Percentiles rank a stretch among this genome's conserved stretches.
Conservation (phyloP, 2,329 filamentous ascomycete species). For the Alternaria metachromatica region DNA sequence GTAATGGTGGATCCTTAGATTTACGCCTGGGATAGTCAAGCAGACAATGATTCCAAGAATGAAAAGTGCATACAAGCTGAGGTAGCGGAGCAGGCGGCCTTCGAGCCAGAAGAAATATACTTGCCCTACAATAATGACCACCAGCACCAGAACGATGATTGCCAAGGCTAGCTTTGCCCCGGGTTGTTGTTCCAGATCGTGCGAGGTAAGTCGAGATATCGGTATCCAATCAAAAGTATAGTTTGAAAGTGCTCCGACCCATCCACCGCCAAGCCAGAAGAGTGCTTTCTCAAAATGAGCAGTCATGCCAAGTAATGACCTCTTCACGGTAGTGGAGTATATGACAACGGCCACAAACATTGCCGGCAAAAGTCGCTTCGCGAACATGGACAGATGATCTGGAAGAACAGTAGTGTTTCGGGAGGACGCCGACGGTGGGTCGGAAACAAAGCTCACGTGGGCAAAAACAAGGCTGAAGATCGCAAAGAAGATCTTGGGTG, state of each 20-base stretch:
- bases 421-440: constrained; percentile 73
- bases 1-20: constrained; percentile 83
- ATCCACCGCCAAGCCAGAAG: constrained; percentile 86
- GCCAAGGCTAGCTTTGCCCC: constrained; percentile 83
- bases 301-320: constrained; percentile 72
- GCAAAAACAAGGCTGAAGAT: constrained; percentile 83
- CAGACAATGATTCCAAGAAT: constrained; percentile 70
- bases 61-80: constrained; percentile 78
- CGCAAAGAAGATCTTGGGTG: constrained; percentile 79
- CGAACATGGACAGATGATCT: constrained; percentile 60
- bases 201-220: constrained; percentile 83
- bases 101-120: constrained; percentile 88
- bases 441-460: constrained; percentile 86
- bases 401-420: constrained; percentile 57
- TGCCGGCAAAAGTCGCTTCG: constrained; percentile 84
- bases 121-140: constrained; percentile 73
- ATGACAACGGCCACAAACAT: constrained; percentile 85
- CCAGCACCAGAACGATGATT: constrained; percentile 74
- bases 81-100: constrained; percentile 76
- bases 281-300: constrained; percentile 88
- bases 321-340: constrained; percentile 80
- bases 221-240: constrained; percentile 95
- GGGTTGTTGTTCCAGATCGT: constrained; percentile 87
- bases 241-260: constrained; percentile 89
- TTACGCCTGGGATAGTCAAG: constrained; percentile 74